Base-by-base conservation (phyloP, 2,329 filamentous ascomycete genomes). In the Beauveria australis region DNA sequence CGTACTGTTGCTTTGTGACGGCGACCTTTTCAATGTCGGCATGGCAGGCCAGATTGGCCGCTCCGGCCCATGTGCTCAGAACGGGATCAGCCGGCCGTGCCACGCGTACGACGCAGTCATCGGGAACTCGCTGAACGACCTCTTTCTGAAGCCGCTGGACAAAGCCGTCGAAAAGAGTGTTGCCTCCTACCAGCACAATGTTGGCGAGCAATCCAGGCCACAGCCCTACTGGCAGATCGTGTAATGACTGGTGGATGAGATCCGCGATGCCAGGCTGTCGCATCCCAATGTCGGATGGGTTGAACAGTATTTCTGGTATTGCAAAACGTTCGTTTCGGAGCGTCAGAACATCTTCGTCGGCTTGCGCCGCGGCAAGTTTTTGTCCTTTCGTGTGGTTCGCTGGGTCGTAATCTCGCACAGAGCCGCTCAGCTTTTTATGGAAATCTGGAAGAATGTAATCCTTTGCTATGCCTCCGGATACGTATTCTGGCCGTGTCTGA, bases 401-500 rank as follows among this genome's bases (percentile, higher is more conserved):
- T 1, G 90, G 84, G 67, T 96, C 91, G 68, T 93, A 91, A 3
- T 92, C 88, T 59, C 89, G 82, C 33, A 92, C 78, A 56, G 89
- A 81, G 1, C 93, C 93, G 51, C 87, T 77, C 3, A 74, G 74
- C 3, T 79, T 74, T 0, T 77, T 75, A 65, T 86, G 82, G 63
- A 85, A 88, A 72, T 99, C 92, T 0, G 94, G 94, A 2, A 99
- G 79, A 22, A 97, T 87, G 70, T 97, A 99, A 70, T 99, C 93
- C 61, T 92, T 87, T 6, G 92, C 89, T 40, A 97, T 85, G 5
- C 82, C 83, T 16, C 81, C 81, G 0, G 71, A 74, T 3, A 78
- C 49, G 59, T 80, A 86, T 0, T 73, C 68, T 1, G 78, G 74
- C 14, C 84, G 77, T 54, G 78, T 75, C 66, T 85, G 81, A 48